Conservation (phyloP, 129 eudicot species). For the Smallanthus sonchifolius region DNA sequence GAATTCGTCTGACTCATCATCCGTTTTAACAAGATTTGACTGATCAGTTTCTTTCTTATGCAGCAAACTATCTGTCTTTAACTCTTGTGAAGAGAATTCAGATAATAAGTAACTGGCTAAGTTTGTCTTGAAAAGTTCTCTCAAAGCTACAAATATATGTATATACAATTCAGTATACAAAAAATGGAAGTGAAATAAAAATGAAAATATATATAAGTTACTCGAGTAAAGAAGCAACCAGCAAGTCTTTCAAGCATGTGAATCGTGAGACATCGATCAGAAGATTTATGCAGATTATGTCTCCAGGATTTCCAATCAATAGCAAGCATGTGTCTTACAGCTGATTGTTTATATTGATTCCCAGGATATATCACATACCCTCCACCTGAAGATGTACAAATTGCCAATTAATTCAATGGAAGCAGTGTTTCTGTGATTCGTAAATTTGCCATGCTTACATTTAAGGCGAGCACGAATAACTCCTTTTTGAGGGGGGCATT, state of each 20-base stretch:
- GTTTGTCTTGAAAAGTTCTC: constrained; percentile 56
- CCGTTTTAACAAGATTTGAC: constrained; percentile 28
- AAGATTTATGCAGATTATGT: constrained; percentile 41
- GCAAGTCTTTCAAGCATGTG: constrained; percentile 59
- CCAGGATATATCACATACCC: constrained; percentile 64
- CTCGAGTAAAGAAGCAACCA: constrained; percentile 33
- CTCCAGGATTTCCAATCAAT: constrained; percentile 74
- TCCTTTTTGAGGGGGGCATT: constrained; percentile 59
- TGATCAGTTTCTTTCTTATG: constrained; percentile 16
- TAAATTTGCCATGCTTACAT: constrained; percentile 38
- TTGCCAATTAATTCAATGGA: background rate
- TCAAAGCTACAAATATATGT: constrained; percentile 45
- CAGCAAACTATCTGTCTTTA: constrained; percentile 23
- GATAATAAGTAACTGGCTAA: constrained; percentile 31
- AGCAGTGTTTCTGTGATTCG: background rate
- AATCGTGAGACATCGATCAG: constrained; percentile 46
- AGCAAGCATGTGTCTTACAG: constrained; percentile 71
- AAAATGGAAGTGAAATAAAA: background rate
- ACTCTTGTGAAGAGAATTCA: constrained; percentile 43
- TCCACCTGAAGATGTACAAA: constrained; percentile 50
- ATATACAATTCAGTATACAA: constrained; percentile 10
- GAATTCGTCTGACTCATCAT: constrained; percentile 55
- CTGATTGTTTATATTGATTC: constrained; percentile 52
- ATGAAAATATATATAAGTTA: background rate
- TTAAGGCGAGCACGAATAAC: constrained; percentile 59